Percentiles rank a stretch among this genome's conserved stretches.
phyloP scores from a whole-genome alignment of 257 asterid genomes.

The Fraxinus excelsior region DNA sequence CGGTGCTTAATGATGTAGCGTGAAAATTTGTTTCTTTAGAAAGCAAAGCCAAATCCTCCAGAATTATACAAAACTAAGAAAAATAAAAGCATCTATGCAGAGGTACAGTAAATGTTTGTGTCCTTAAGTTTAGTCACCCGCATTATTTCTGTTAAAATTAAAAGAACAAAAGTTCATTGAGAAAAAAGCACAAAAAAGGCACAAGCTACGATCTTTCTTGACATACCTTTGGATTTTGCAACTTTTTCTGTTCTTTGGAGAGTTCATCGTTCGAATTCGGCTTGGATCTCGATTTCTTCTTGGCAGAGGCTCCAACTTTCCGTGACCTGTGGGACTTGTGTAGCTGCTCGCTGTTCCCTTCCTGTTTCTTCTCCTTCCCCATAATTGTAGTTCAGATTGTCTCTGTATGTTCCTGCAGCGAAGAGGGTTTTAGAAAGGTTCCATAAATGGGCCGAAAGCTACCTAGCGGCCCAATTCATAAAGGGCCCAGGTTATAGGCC shows the following conservation, averaged over 20 bases:
- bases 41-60: not conserved
- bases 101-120: not conserved
- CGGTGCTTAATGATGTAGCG: constrained; percentile 20
- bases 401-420: not conserved
- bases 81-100: not conserved
- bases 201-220: not conserved
- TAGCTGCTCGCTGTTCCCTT: constrained; percentile 41
- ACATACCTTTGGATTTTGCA: constrained; percentile 58
- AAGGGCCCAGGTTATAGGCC: too few relatives aligned
- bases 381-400: constrained; percentile 8
- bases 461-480: not conserved
- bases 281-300: constrained; percentile 60
- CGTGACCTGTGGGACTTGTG: constrained; percentile 80
- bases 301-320: constrained; percentile 76
- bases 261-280: constrained; percentile 37
- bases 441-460: not conserved
- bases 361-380: constrained; percentile 31
- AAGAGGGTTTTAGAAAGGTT: not conserved
- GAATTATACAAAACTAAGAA: not conserved
- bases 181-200: not conserved
- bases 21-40: not conserved
- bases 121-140: not conserved
- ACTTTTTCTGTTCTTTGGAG: constrained; percentile 58
- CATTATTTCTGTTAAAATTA: not conserved
- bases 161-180: not conserved